phyloP scores from a whole-genome alignment of 306 rosid species.

The Quercus wislizeni region DNA sequence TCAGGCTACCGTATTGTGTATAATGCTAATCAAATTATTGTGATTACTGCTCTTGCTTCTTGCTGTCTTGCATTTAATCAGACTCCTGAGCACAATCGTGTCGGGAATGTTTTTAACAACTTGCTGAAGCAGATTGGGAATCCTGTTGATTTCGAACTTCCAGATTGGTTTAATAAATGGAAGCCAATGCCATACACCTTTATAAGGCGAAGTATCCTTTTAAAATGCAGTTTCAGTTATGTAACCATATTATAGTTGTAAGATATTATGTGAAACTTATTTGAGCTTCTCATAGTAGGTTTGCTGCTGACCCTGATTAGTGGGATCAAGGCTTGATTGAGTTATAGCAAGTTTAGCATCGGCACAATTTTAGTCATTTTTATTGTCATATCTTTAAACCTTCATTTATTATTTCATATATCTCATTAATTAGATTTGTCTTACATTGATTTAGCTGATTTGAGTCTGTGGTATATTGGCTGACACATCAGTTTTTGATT shows the following conservation, averaged over 20 bases:
- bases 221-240: background rate
- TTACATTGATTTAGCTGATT: too few relatives aligned
- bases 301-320: background rate
- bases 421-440: background rate
- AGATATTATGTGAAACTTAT: background rate
- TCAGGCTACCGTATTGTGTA: background rate
- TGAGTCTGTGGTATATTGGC: background rate
- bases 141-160: slow-evolving; percentile 88
- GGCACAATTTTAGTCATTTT: background rate
- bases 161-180: slow-evolving; percentile 59
- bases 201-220: slow-evolving; percentile 96
- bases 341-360: background rate
- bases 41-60: slow-evolving; percentile 18
- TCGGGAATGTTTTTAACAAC: slow-evolving; percentile 67
- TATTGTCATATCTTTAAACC: background rate
- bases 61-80: slow-evolving; percentile 33
- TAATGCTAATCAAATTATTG: slow-evolving; percentile 8
- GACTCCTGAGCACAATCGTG: slow-evolving; percentile 54
- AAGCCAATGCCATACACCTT: slow-evolving; percentile 60
- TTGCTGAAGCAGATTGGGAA: slow-evolving; percentile 60
- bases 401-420: background rate
- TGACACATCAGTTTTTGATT: slow-evolving; percentile 15
- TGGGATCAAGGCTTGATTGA: background rate
- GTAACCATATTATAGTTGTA: background rate
- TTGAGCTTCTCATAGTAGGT: background rate